These are phyloP conservation scores for Schizochytrium sp. DNA, from an alignment of 108 stramenopile species.

Conservation along the genomic window DNA sequence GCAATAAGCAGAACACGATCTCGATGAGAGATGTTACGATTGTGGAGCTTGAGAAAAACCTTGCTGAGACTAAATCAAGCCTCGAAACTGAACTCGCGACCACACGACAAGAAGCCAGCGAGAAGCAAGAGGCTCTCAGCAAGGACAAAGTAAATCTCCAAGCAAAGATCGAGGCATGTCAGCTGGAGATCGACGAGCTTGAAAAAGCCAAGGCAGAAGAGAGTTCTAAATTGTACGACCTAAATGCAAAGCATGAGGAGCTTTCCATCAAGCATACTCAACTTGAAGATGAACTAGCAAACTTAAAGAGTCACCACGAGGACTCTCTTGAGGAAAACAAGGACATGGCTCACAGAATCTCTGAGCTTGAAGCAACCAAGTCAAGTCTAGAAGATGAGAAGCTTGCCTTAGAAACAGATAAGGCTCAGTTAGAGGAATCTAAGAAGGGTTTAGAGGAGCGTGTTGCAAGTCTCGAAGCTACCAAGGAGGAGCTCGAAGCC, in stretches of 20 bases:
- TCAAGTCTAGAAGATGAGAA: neutral
- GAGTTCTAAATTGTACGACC: neutral
- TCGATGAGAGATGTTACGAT: constrained; percentile 7
- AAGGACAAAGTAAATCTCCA: neutral
- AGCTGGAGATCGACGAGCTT: neutral
- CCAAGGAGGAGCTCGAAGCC: neutral
- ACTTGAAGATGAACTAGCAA: neutral
- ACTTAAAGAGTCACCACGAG: neutral
- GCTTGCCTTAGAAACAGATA: neutral
- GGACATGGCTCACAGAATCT: neutral
- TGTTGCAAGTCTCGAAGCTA: neutral
- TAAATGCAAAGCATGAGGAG: neutral
- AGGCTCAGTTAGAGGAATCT: neutral
- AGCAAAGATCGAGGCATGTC: neutral
- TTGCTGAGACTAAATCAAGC: neutral
- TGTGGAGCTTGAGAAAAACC: neutral
- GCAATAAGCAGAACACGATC: constrained; percentile 42
- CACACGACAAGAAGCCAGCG: neutral
- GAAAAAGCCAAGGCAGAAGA: neutral
- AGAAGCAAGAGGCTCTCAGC: neutral
- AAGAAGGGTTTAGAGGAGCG: neutral
- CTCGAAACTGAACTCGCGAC: neutral
- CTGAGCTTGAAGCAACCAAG: neutral
- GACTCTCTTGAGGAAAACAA: neutral
- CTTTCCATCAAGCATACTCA: neutral